These are phyloP conservation scores for Bipolaris zeicola DNA, from an alignment of 2,329 filamentous ascomycete species.

Conservation along the genomic window DNA sequence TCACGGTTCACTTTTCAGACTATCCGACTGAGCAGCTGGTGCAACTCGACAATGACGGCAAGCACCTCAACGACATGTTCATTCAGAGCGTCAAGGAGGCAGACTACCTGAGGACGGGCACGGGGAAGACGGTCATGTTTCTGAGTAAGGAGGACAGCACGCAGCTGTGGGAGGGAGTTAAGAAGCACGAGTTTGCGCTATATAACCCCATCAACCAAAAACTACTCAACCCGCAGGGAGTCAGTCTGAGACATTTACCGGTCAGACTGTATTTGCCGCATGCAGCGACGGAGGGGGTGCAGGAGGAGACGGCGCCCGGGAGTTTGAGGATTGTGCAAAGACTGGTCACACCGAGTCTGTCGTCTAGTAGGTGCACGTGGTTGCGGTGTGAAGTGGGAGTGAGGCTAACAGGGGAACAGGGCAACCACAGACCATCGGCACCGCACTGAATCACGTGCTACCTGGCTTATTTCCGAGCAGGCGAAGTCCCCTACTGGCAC, in stretches of 20 bases:
- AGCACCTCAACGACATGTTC: slow-evolving; percentile 67
- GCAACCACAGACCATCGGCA: slow-evolving; percentile 73
- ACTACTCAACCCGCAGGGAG: slow-evolving; percentile 73
- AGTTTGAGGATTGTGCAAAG: slow-evolving; percentile 68
- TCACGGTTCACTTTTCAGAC: slow-evolving; percentile 66
- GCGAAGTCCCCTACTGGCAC: slow-evolving; percentile 80
- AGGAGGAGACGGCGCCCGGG: slow-evolving; percentile 41
- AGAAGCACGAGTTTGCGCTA: slow-evolving; percentile 73
- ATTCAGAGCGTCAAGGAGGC: slow-evolving; percentile 78
- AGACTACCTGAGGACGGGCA: slow-evolving; percentile 86
- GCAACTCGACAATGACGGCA: slow-evolving; percentile 59
- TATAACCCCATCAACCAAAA: slow-evolving; percentile 77
- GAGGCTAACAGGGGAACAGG: slow-evolving; percentile 36
- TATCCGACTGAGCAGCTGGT: slow-evolving; percentile 65
- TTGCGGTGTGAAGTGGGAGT: slow-evolving; percentile 2
- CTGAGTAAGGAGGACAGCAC: slow-evolving; percentile 84
- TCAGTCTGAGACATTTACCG: slow-evolving; percentile 77
- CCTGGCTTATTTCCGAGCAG: slow-evolving; percentile 86
- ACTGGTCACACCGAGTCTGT: slow-evolving; percentile 63
- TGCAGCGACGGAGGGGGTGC: slow-evolving; percentile 27
- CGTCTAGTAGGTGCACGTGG: slow-evolving; percentile 38
- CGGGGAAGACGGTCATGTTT: slow-evolving; percentile 87
- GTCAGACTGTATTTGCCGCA: slow-evolving; percentile 80
- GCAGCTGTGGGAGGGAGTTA: slow-evolving; percentile 79
- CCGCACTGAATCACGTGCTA: slow-evolving; percentile 74